A percentile compares a stretch with the other conserved stretches of the same genome.
Conservation (phyloP, 139 green algal genomes). For the Bryopsis sp. region DNA sequence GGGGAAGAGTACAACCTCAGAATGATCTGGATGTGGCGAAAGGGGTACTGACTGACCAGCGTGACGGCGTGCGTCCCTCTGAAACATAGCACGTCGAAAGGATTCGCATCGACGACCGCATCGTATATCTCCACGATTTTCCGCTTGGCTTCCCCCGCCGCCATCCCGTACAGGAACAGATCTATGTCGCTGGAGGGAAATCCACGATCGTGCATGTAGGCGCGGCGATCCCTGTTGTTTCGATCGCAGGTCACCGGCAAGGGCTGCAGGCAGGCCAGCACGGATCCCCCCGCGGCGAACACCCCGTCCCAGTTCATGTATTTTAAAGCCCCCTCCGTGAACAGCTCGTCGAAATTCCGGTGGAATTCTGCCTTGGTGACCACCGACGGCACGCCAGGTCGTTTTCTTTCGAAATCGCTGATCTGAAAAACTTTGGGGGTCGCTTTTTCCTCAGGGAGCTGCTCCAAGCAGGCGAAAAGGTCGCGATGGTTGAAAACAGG, state of each 20-base stretch:
- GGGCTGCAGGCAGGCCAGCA: conserved; percentile 15
- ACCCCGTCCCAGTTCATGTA: not conserved
- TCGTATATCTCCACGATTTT: conserved; percentile 15
- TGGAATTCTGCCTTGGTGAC: not conserved
- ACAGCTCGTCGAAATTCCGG: conserved; percentile 1
- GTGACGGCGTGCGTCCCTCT: not conserved
- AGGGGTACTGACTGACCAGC: conserved; percentile 6
- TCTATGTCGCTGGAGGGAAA: conserved; percentile 6
- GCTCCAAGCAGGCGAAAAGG: not conserved
- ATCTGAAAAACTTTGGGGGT: conserved; percentile 9
- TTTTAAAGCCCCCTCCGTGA: not conserved
- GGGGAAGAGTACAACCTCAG: not conserved
- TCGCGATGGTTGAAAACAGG: not conserved
- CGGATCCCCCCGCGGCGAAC: conserved; percentile 1
- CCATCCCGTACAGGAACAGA: conserved; percentile 13
- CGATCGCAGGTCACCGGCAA: not conserved
- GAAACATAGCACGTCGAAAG: conserved; percentile 13
- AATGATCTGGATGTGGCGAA: conserved; percentile 5
- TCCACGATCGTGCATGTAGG: conserved; percentile 8
- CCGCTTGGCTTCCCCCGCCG: not conserved
- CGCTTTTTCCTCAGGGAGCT: not conserved
- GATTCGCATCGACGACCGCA: not conserved
- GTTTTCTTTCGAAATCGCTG: not conserved
- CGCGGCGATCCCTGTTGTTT: not conserved
- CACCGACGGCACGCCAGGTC: not conserved